A percentile compares a stretch with the other conserved stretches of the same genome.
phyloP scores from a whole-genome alignment of 371 early-diverging fungal genomes.

The Zancudomyces culisetae region DNA sequence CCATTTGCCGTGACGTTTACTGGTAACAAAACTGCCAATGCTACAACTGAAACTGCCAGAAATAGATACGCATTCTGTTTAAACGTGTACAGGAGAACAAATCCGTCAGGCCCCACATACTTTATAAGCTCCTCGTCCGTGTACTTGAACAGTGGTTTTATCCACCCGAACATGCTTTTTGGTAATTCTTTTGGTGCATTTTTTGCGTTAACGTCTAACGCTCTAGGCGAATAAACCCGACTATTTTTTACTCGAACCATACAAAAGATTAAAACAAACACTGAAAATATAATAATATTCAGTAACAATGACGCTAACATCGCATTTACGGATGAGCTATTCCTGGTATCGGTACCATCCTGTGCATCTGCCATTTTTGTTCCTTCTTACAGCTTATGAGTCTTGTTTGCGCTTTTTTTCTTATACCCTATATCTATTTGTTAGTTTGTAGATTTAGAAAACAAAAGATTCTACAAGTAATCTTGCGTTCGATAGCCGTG shows the following conservation, averaged over 20 bases:
- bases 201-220: neutral
- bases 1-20: slow-evolving; percentile 3
- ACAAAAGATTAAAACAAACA: slow-evolving; percentile 1
- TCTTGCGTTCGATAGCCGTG: no score
- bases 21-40: neutral
- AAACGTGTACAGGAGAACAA: neutral
- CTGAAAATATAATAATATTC: neutral
- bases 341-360: no score
- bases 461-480: no score
- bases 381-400: no score
- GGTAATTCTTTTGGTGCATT: neutral
- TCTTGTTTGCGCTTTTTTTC: no score
- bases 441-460: no score
- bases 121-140: neutral
- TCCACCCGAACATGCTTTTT: slow-evolving; percentile 3
- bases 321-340: neutral
- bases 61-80: slow-evolving; percentile 4
- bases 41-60: neutral
- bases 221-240: neutral
- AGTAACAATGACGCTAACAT: neutral
- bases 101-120: slow-evolving; percentile 3
- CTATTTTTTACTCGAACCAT: neutral
- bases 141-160: slow-evolving; percentile 1
- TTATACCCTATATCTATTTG: no score
- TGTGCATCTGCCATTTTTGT: no score